Evolutionary conservation across 2,329 filamentous ascomycete genomes (phyloP), one percentile per base, ranked within the genome.

Genomic region (Cladosporium phlei): DNA sequence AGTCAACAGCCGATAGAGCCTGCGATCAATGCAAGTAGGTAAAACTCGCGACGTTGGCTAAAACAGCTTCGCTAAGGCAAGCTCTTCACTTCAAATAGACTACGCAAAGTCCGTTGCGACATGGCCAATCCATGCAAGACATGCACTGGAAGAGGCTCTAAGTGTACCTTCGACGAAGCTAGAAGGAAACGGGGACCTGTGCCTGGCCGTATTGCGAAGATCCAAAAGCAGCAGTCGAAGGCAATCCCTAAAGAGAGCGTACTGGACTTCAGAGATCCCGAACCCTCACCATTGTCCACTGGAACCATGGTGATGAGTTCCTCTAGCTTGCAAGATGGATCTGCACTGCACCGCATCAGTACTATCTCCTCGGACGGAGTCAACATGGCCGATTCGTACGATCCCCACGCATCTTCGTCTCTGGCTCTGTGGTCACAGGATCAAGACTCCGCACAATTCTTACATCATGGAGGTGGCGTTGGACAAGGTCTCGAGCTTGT

Each of bases 11-110:
- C 3, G 51, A 56, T 32, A 46, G 67, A n/a, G 67, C 68, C 1
- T 70, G 68, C 50, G 68, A 70, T 49, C 65, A 69, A 46, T 70
- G 68, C 60, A 68, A 66, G 62, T 50, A 67, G 7, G 37, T 63
- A 54, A 65, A 8, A 28, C 5, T 8, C 12, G 17, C 17, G 19
- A 17, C 20, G 14, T n/a, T 24, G n/a, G n/a, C n/a, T n/a, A n/a
- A n/a, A n/a, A n/a, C n/a, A n/a, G n/a, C n/a, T n/a, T n/a, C n/a
- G n/a, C n/a, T n/a, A n/a, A n/a, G n/a, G n/a, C n/a, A n/a, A n/a
- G n/a, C n/a, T n/a, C n/a, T 5, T 16, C 25, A 17, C n/a, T 5
- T 6, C 14, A 21, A 19, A 47, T 22, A 25, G 29, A 21, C 16
- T 29, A 17, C 48, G 53, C 59, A 57, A 70, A 60, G 64, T 55